phyloP scores from a whole-genome alignment of 2,329 filamentous ascomycete species.

The Aspergillus phoenicis region DNA sequence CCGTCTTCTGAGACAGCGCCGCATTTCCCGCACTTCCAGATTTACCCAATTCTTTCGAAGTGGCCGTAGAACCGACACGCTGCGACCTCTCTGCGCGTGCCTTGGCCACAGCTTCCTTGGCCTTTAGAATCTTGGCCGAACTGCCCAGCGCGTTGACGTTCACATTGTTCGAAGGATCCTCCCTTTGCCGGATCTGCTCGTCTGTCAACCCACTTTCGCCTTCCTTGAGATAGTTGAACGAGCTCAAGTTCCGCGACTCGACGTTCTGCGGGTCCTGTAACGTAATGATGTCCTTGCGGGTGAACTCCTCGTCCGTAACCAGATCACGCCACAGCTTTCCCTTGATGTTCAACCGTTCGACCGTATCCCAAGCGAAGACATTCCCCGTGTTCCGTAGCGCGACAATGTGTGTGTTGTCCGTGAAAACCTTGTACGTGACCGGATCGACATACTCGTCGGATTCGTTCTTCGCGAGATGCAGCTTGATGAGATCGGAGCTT shows the following conservation, averaged over 20 bases:
- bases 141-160: conserved; percentile 81
- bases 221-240: conserved; percentile 87
- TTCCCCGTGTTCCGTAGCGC: conserved; percentile 86
- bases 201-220: conserved; percentile 70
- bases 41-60: conserved; percentile 32
- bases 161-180: conserved; percentile 63
- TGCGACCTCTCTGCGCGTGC: conserved; percentile 72
- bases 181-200: conserved; percentile 69
- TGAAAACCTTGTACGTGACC: conserved; percentile 96
- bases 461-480: conserved; percentile 90
- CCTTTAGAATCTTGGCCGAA: conserved; percentile 79
- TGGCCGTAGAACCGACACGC: conserved; percentile 58
- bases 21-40: conserved; percentile 19
- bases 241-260: conserved; percentile 76
- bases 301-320: conserved; percentile 83
- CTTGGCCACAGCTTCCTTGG: conserved; percentile 91
- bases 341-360: conserved; percentile 94
- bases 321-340: conserved; percentile 94
- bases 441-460: conserved; percentile 92
- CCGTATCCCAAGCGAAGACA: conserved; percentile 94
- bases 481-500: conserved; percentile 80
- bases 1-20: conserved; percentile 25
- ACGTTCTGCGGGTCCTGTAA: conserved; percentile 94
- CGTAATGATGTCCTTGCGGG: conserved; percentile 89
- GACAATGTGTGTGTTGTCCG: conserved; percentile 96